phyloP scores from a whole-genome alignment of 495 filamentous ascomycete species.

The Penicillium bovifimosum region DNA sequence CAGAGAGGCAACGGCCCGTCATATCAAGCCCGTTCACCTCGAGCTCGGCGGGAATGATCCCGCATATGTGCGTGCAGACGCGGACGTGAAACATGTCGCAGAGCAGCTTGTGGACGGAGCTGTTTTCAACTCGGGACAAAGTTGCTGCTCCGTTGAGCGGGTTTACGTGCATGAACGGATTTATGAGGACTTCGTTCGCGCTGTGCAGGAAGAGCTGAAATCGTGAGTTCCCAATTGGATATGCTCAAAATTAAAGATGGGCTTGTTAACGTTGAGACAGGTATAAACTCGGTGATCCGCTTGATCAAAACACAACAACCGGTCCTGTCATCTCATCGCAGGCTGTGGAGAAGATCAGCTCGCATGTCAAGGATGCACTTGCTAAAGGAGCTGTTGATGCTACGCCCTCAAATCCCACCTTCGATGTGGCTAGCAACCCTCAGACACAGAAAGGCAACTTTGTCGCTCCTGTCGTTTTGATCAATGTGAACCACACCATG shows the following conservation, averaged over 20 bases:
- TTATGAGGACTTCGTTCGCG: slow-evolving; percentile 72
- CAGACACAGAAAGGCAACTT: slow-evolving; percentile 69
- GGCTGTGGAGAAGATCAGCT: slow-evolving; percentile 63
- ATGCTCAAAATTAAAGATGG: background rate
- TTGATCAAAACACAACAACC: slow-evolving; percentile 69
- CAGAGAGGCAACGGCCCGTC: slow-evolving; percentile 71
- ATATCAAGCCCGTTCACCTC: slow-evolving; percentile 76
- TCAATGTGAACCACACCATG: slow-evolving; percentile 80
- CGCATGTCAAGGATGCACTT: slow-evolving; percentile 79
- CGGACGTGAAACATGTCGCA: slow-evolving; percentile 81
- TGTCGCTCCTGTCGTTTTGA: slow-evolving; percentile 77
- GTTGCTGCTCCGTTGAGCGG: slow-evolving; percentile 88
- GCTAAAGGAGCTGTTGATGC: slow-evolving; percentile 73
- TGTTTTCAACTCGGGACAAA: slow-evolving; percentile 95
- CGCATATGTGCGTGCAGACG: slow-evolving; percentile 80
- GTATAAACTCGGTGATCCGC: slow-evolving; percentile 85
- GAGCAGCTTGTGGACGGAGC: slow-evolving; percentile 93
- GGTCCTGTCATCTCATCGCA: slow-evolving; percentile 82
- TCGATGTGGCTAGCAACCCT: slow-evolving; percentile 35
- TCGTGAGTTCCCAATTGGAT: slow-evolving; percentile 24
- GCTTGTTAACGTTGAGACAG: slow-evolving; percentile 25
- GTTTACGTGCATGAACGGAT: slow-evolving; percentile 86
- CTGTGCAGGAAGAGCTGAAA: slow-evolving; percentile 69
- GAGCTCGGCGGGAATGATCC: slow-evolving; percentile 95
- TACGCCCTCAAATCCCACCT: slow-evolving; percentile 79